Evolutionary conservation across 2,329 filamentous ascomycete genomes (phyloP).

Genomic region (Trichoderma sp.): DNA sequence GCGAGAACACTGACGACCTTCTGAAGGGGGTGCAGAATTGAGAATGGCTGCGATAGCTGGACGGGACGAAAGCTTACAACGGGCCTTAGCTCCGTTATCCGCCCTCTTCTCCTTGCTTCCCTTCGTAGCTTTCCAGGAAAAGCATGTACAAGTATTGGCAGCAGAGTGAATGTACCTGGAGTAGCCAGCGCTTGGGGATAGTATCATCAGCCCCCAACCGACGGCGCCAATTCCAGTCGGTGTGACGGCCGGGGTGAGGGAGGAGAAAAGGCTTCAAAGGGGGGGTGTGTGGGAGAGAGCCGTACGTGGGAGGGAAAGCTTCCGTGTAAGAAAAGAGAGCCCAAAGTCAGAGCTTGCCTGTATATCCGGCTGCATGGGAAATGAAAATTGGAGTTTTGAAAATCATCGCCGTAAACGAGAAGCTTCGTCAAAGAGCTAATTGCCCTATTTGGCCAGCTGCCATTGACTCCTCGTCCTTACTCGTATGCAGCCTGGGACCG

Average conservation of each 20-base stretch:
- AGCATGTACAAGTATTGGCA: neutral
- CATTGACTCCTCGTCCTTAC: neutral
- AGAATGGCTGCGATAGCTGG: neutral
- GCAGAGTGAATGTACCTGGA: neutral
- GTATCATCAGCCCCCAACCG: constrained; percentile 2
- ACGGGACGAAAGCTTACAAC: constrained; percentile 14
- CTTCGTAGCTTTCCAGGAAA: neutral
- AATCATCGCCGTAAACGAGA: neutral
- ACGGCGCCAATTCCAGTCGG: constrained; percentile 15
- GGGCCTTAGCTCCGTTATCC: constrained; percentile 1
- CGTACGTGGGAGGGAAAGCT: neutral
- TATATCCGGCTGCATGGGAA: neutral
- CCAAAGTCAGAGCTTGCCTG: neutral
- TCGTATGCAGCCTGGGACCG: neutral
- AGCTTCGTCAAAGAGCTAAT: constrained; percentile 2
- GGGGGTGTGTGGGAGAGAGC: neutral
- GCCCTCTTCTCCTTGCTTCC: neutral
- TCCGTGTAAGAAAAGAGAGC: neutral
- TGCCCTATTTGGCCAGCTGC: constrained; percentile 2
- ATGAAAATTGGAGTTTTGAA: neutral
- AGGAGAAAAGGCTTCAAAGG: neutral
- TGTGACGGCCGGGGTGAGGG: constrained; percentile 8
- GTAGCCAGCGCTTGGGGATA: neutral
- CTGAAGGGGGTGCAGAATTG: neutral
- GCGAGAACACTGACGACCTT: neutral